Evolutionary conservation across 2,329 filamentous ascomycete species (phyloP), one percentile per base, ranked within the genome.

Genomic region (Penicillium janthinellum): DNA sequence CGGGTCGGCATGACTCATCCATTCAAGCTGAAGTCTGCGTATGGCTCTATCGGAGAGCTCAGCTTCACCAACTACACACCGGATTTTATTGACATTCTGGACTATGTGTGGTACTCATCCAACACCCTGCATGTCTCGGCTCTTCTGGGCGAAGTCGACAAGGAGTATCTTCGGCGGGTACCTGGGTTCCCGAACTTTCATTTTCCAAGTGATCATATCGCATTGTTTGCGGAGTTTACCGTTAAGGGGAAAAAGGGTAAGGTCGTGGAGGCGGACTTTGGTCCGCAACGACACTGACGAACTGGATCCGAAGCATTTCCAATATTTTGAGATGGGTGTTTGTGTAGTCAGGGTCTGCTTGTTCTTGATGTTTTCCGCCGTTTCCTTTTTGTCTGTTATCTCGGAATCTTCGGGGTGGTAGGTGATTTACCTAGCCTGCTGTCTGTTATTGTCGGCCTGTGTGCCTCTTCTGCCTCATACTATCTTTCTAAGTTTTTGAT

Each of bases 31-130:
- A 92, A 95, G 71, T 96, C 95, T 22, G 88, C 92, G 3, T 99
- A 99, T 75, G 86, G 86, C 38, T 86, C 90, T 64, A 89, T 96
- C 54, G 90, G 92, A 59, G 91, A 96, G 73, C 81, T 98, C 68
- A 87, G 88, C 4, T 99, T 96, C 76, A 99, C 95, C 49, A 99
- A 99, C 78, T 99, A 98, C 78, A 96, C 92, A 14, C 93, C 95
- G 1, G 87, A 88, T n/a, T 99, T 97, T 78, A 86, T 87, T 54
- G 93, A 92, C 63, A 91, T 96, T 58, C 90, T 99, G 67, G 95
- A 99, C 75, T 97, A 98, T 77, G 92, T 99, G 70, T 98, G 93
- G 92, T 99, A 96, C 78, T 93, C 92, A 58, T 94, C 92, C 59
- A 96, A 95, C 76, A 88, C 90, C 22, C 82, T 97, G 47, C 90